These are phyloP conservation scores for Pestalotiopsis sp. DNA, from an alignment of 2,329 filamentous ascomycete genomes.

Conservation along the genomic window DNA sequence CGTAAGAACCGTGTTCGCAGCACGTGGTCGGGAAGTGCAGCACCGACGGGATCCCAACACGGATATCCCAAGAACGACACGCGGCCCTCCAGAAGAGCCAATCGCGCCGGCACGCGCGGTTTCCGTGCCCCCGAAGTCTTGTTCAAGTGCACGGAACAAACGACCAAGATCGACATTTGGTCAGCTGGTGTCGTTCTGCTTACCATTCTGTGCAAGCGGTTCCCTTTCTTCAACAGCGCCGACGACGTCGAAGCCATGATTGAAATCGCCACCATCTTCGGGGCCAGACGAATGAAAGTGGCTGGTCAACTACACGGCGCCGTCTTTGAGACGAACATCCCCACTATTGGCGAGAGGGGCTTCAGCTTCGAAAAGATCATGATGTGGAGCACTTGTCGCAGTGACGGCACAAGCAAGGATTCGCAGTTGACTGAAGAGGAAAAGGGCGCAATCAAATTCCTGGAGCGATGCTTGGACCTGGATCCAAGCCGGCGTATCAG, in stretches of 20 bases:
- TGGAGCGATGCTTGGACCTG: constrained; percentile 72
- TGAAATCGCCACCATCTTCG: constrained; percentile 95
- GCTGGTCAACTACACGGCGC: constrained; percentile 85
- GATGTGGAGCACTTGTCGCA: constrained; percentile 86
- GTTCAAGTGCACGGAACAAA: constrained; percentile 95
- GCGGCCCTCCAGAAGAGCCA: constrained; percentile 84
- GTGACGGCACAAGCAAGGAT: constrained; percentile 54
- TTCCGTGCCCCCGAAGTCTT: constrained; percentile 96
- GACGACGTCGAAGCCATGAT: constrained; percentile 98
- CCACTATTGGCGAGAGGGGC: constrained; percentile 81
- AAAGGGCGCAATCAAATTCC: constrained; percentile 70
- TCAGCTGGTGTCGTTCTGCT: constrained; percentile 94
- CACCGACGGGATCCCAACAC: constrained; percentile 51
- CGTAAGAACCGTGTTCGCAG: constrained; percentile 60
- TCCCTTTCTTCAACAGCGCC: constrained; percentile 98
- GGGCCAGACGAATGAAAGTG: constrained; percentile 77
- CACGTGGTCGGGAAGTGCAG: constrained; percentile 53
- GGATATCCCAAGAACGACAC: constrained; percentile 90
- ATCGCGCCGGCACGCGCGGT: constrained; percentile 89
- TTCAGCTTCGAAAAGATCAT: constrained; percentile 93
- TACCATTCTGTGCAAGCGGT: constrained; percentile 88
- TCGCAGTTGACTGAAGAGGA: constrained; percentile 65
- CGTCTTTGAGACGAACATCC: constrained; percentile 89
- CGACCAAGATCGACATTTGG: constrained; percentile 94
- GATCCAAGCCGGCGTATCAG: constrained; percentile 74